Conservation (phyloP, 2,329 filamentous ascomycete species). For the Stagonosporopsis vannaccii region DNA sequence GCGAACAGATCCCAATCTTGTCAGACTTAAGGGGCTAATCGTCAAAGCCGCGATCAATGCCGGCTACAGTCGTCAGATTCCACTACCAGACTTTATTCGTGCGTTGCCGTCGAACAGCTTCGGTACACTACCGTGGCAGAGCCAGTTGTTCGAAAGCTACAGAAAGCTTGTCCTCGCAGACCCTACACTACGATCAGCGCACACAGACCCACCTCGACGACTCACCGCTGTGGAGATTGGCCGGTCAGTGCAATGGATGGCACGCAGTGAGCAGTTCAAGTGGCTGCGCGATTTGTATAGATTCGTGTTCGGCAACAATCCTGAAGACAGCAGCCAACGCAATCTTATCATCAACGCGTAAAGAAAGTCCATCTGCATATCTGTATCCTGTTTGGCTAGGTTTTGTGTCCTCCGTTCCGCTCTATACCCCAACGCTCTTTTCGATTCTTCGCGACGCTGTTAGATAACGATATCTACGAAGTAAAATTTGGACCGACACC, state of each 20-base stretch:
- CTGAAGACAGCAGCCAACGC: constrained; percentile 76
- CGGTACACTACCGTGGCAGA: constrained; percentile 74
- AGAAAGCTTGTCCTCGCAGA: constrained; percentile 80
- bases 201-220: constrained; percentile 64
- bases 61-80: constrained; percentile 72
- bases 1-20: constrained; percentile 77
- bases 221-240: constrained; percentile 78
- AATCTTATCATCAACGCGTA: constrained; percentile 66
- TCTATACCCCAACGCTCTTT: constrained; percentile 23
- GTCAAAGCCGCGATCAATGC: constrained; percentile 86
- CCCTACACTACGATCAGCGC: constrained; percentile 63
- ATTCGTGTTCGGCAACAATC: constrained; percentile 82
- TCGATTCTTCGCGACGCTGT: constrained; percentile 8
- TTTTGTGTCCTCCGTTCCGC: constrained; percentile 10
- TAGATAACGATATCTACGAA: constrained; percentile 11
- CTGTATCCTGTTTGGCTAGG: constrained; percentile 9
- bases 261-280: constrained; percentile 72
- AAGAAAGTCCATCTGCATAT: constrained; percentile 7
- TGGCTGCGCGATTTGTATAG: constrained; percentile 85
- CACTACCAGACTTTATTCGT: constrained; percentile 78
- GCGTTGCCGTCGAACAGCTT: constrained; percentile 79
- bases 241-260: constrained; percentile 79
- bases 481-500: constrained; percentile 1
- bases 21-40: constrained; percentile 78
- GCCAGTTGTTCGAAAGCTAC: constrained; percentile 77